Evolutionary conservation across 768 basidiomycete genomes (phyloP), one percentile per base, ranked within the genome.

Genomic region (Boletus subcaerulescens): DNA sequence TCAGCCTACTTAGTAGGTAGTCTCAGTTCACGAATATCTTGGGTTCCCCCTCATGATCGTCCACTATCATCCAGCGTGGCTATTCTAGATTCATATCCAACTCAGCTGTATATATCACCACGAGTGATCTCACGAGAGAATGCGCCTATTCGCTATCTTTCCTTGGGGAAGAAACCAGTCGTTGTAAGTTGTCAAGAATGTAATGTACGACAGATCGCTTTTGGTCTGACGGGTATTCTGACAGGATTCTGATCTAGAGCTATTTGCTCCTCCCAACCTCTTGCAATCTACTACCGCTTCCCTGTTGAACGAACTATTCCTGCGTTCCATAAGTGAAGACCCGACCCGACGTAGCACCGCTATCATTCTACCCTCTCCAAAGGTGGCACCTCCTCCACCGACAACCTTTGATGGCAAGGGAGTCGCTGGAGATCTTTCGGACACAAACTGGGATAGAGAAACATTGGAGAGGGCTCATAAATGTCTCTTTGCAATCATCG

Each of bases 191-290:
- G 22, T 20, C 12, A 13, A 22, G 31, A 39, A 14, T 20, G 10
- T 10, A 9, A 13, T 44, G 24, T 5, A 10, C 20, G n/a, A 40
- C 7, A 12, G 12, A 32, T 46, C 1, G 5, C 3, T 10, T 41
- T 20, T 4, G 13, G 35, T 15, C 45, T 63, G 50, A 66, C 22
- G 6, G 3, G 14, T 11, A 1, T 22, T 22, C 24, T 31, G 20
- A 24, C 29, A 81, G 78, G 65, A 68, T 53, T 56, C 65, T 4
- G 60, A 68, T 18, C 69, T 74, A 0, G 59, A 75, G 47, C 65
- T 64, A 1, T 84, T 84, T 50, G 62, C 74, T 3, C 79, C 84
- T 4, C 85, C 85, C 15, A 86, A 86, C 58, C 72, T 86, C 33
- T 63, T 84, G 43, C 79, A 77, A 56, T 76, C 77, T 6, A 77